These are phyloP conservation scores for Aspergillus brasiliensis DNA, from an alignment of 2,329 filamentous ascomycete species.

Conservation along the genomic window DNA sequence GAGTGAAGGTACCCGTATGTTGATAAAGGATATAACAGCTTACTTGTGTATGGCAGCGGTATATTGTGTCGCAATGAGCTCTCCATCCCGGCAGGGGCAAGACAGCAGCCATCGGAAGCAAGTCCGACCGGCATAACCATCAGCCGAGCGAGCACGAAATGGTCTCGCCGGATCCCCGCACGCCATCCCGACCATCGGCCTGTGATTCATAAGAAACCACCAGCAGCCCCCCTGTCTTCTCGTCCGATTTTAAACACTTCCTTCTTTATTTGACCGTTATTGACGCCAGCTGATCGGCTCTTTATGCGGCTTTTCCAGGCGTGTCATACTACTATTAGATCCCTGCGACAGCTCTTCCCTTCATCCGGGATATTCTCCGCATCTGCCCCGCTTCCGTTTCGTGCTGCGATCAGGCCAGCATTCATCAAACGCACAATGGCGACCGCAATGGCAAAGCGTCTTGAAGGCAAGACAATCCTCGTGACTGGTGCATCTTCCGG, in stretches of 20 bases:
- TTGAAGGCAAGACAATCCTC: conserved; percentile 88
- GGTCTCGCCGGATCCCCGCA: conserved; percentile 22
- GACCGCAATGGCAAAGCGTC: conserved; percentile 75
- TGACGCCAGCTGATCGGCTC: not conserved
- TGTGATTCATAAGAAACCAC: conserved; percentile 10
- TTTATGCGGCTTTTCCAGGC: conserved; percentile 33
- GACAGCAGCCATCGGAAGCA: conserved; percentile 12
- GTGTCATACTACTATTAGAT: conserved; percentile 26
- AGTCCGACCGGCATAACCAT: conserved; percentile 26
- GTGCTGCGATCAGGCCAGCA: conserved; percentile 21
- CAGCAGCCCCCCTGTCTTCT: not conserved
- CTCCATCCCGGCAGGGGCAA: too few species aligned
- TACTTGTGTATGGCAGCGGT: too few species aligned
- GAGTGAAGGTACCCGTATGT: too few species aligned
- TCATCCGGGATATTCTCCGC: conserved; percentile 17
- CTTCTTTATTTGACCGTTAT: not conserved
- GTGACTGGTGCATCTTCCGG: conserved; percentile 92
- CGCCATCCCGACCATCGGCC: conserved; percentile 12
- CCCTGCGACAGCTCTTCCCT: conserved; percentile 23
- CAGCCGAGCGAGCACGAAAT: conserved; percentile 20
- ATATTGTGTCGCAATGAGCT: too few species aligned
- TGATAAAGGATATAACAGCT: too few species aligned
- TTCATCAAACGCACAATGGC: conserved; percentile 56
- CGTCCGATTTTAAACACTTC: not conserved
- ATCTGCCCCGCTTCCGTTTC: conserved; percentile 24